These are phyloP conservation scores for Amanita pallidorosea DNA, from an alignment of 768 basidiomycete species.

Conservation along the genomic window DNA sequence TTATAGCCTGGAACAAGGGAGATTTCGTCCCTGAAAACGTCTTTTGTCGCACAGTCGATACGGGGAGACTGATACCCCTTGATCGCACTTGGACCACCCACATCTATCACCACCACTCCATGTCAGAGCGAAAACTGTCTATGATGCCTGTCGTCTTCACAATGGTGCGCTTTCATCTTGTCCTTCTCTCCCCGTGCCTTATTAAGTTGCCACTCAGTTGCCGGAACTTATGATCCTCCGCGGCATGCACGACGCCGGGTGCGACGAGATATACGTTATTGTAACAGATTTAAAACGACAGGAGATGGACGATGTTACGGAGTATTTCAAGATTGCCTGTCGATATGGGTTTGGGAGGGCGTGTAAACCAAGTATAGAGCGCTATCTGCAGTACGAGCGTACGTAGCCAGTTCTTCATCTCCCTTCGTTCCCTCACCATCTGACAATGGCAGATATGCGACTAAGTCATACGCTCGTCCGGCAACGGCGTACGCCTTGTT, in stretches of 20 bases:
- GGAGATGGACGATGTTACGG: slow-evolving; percentile 74
- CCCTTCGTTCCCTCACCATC: slow-evolving; percentile 3
- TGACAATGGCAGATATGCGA: slow-evolving; percentile 40
- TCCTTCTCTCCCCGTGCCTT: slow-evolving; percentile 5
- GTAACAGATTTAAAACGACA: slow-evolving; percentile 71
- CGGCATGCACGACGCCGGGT: slow-evolving; percentile 73
- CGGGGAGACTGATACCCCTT: slow-evolving; percentile 66
- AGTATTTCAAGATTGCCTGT: slow-evolving; percentile 69
- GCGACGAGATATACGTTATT: slow-evolving; percentile 71
- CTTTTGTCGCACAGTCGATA: slow-evolving; percentile 72
- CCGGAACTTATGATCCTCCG: slow-evolving; percentile 72
- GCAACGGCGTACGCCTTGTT: slow-evolving; percentile 67
- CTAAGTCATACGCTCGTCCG: slow-evolving; percentile 55
- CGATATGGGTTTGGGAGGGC: slow-evolving; percentile 50
- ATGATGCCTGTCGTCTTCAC: slow-evolving; percentile 80
- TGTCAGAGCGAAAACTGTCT: slow-evolving; percentile 59
- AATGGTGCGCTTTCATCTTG: slow-evolving; percentile 38
- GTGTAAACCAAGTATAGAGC: slow-evolving; percentile 57
- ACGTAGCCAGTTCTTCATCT: slow-evolving; percentile 17
- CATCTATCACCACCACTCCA: slow-evolving; percentile 68
- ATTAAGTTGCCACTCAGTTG: slow-evolving; percentile 28
- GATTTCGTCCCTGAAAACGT: slow-evolving; percentile 73
- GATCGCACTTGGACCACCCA: slow-evolving; percentile 78
- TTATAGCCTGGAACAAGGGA: slow-evolving; percentile 55
- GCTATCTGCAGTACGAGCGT: slow-evolving; percentile 64